Evolutionary conservation across 176 grass and related monocot genomes (phyloP).

Genomic region (Raddia guianensis): DNA sequence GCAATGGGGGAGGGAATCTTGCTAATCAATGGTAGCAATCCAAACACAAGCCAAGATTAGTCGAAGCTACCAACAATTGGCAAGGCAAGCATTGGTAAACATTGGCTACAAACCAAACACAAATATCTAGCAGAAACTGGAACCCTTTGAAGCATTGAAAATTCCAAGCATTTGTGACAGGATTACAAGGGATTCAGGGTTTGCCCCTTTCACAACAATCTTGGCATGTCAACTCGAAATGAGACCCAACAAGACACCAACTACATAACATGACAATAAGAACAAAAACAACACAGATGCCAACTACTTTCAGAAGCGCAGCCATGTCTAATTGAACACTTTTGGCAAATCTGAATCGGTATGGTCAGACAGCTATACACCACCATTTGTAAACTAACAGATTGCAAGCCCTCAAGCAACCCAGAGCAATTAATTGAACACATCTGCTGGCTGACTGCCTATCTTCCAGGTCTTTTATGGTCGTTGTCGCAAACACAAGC

Average conservation of each 20-base stretch:
- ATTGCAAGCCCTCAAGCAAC: neutral
- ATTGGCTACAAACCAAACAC: too few relatives aligned
- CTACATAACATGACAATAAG: neutral
- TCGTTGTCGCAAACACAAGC: neutral
- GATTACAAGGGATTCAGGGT: neutral
- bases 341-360: neutral
- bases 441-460: neutral
- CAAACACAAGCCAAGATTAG: too few relatives aligned
- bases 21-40: too few relatives aligned
- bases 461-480: neutral
- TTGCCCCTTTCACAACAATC: neutral
- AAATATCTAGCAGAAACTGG: neutral
- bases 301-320: neutral
- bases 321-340: neutral
- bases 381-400: neutral
- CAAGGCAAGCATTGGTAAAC: too few relatives aligned
- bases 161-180: neutral
- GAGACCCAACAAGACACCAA: neutral
- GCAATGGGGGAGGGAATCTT: too few relatives aligned
- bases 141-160: neutral
- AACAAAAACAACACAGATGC: neutral
- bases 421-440: neutral
- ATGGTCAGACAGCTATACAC: neutral
- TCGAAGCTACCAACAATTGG: too few relatives aligned
- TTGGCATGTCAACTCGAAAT: slow-evolving; percentile 15